Base-by-base conservation (phyloP, 148 eudicot genomes). In the Chenopodium formosanum region DNA sequence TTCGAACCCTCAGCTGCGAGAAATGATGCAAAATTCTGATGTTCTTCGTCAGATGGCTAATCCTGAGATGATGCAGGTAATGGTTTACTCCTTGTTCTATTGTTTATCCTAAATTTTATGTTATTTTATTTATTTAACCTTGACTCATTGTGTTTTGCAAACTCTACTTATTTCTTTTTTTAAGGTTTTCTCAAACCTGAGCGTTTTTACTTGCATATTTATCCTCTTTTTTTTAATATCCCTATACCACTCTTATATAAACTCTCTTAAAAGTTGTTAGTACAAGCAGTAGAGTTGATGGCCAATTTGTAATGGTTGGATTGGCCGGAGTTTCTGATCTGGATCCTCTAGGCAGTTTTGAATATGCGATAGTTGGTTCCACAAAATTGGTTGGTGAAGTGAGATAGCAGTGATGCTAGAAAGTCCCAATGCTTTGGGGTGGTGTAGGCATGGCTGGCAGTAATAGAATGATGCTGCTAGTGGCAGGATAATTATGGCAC, bases 11-110 rank as follows among this genome's bases (percentile, higher is more conserved):
- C 98, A 94, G 73, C 86, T 94, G 79, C 93, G 97, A 83, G 98
- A 94, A 86, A 90, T 92, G 95, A 88, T 94, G 97, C 98, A 92
- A 84, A 93, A 93, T 86, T 95, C 98, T 32, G 98, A 93, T 78
- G 60, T 91, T 85, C 87, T 93, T 84, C 91, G 94, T 81, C 91
- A 92, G 73, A 78, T 94, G 47, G 82, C 92, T 62, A 86, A 92
- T 9, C 97, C 98, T 79, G 98, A 93, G 83, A 93, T 89, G 67
- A 89, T 94, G 93, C 98, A 94, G 97, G 98, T 93, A 31, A 48
- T 58, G 70, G 32, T 73, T 27, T 74, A 74, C 8, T 31, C 50
- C 37, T 70, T 60, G 52, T 68, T 37, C 34, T 56, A n/a, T 14
- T 50, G 23, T 66, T 19, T 64, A 56, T 14, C 25, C 25, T 25